These are phyloP conservation scores for Wickerhamomyces chambardii DNA, from an alignment of 805 yeast species.

Conservation along the genomic window DNA sequence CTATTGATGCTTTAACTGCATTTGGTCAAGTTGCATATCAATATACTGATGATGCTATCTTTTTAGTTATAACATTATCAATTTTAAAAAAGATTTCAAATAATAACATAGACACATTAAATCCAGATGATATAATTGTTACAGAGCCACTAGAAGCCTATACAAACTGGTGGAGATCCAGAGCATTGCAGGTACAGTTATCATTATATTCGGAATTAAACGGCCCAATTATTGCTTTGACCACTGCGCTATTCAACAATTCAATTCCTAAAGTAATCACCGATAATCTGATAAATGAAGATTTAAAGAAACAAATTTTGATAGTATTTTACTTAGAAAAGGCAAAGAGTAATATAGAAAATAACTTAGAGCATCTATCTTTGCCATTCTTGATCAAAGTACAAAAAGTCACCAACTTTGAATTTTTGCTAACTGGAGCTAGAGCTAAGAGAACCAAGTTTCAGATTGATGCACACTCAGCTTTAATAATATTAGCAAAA, in stretches of 20 bases:
- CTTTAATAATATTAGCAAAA: conserved; percentile 70
- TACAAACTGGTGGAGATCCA: conserved; percentile 67
- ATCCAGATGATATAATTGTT: conserved; percentile 5
- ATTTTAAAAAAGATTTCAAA: conserved; percentile 31
- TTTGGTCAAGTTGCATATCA: conserved; percentile 71
- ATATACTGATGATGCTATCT: conserved; percentile 41
- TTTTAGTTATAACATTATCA: conserved; percentile 31
- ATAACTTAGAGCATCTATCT: conserved; percentile 55
- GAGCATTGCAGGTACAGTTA: conserved; percentile 56
- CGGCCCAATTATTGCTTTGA: conserved; percentile 29
- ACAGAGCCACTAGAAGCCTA: conserved; percentile 27
- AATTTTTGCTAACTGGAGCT: conserved; percentile 74
- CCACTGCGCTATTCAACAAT: conserved; percentile 22
- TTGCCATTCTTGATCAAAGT: conserved; percentile 47
- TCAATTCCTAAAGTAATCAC: conserved; percentile 10
- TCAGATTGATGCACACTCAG: conserved; percentile 64
- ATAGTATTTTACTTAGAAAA: conserved; percentile 53
- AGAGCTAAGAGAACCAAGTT: conserved; percentile 81
- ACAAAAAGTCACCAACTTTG: conserved; percentile 47
- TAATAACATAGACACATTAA: conserved; percentile 19
- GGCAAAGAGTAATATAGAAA: conserved; percentile 54
- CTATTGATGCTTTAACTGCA: conserved; percentile 33
- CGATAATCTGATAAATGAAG: conserved; percentile 19
- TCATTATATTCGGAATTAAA: conserved; percentile 59
- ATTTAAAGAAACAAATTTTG: conserved; percentile 28